Percentiles rank a stretch among this genome's conserved stretches.
These are phyloP conservation scores for Murraya paniculata DNA, from an alignment of 345 rosid genomes.

Conservation along the genomic window DNA sequence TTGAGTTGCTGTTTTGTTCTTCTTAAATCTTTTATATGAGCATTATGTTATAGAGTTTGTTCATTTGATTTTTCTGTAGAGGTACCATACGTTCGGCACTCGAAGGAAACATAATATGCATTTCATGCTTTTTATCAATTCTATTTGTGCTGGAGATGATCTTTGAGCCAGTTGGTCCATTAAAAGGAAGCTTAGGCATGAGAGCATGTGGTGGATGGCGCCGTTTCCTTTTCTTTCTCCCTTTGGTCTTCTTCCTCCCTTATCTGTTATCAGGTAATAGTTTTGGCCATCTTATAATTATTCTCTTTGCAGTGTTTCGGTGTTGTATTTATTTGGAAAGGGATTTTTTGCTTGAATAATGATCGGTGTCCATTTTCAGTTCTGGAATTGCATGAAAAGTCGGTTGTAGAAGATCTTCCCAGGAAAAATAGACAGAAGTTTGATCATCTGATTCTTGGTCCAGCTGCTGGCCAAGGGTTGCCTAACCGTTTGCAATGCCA, in stretches of 20 bases:
- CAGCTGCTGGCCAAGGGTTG: conserved; percentile 78
- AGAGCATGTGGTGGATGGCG: conserved; percentile 66
- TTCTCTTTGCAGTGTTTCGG: neutral
- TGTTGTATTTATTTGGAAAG: neutral
- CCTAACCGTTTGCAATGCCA: conserved; percentile 75
- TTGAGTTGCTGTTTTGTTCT: neutral
- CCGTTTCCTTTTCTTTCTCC: conserved; percentile 49
- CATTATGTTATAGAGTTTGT: neutral
- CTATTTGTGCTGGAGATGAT: neutral
- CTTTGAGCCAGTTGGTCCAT: neutral
- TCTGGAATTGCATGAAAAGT: conserved; percentile 42
- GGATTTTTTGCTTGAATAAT: neutral
- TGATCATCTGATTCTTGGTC: conserved; percentile 73
- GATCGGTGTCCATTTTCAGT: conserved; percentile 26
- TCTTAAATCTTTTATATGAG: neutral
- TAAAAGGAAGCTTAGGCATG: conserved; percentile 28
- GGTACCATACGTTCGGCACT: neutral
- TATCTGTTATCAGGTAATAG: conserved; percentile 54
- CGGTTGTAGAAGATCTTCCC: conserved; percentile 20
- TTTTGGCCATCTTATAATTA: neutral
- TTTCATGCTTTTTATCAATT: neutral
- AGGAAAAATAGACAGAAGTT: conserved; percentile 44
- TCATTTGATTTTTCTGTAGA: neutral
- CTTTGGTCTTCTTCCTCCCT: conserved; percentile 53
- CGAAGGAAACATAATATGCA: neutral